Conservation (phyloP, 1,139 yeast species). For the Kazachstania sp. region DNA sequence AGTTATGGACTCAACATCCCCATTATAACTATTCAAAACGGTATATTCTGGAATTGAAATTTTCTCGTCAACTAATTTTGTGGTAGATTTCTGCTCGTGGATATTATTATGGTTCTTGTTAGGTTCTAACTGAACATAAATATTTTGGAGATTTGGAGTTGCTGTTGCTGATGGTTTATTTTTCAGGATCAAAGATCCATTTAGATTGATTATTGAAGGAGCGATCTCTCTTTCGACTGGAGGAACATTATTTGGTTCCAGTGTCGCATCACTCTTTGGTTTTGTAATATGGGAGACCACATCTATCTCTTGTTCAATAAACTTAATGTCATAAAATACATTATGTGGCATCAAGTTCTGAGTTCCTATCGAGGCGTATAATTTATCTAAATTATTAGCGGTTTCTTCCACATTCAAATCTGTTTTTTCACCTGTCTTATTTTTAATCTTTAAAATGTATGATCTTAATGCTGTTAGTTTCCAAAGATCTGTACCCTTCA, state of each 20-base stretch:
- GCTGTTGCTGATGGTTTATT: slow-evolving; percentile 42
- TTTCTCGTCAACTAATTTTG: background rate
- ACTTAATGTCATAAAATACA: slow-evolving; percentile 53
- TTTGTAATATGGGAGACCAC: background rate
- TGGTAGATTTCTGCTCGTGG: slow-evolving; percentile 1
- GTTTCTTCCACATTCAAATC: background rate
- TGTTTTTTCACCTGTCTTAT: slow-evolving; percentile 1
- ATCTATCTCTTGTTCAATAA: slow-evolving; percentile 8
- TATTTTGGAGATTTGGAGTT: slow-evolving; percentile 50
- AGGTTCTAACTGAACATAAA: slow-evolving; percentile 50
- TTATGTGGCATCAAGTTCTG: slow-evolving; percentile 49
- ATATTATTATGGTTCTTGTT: slow-evolving; percentile 10
- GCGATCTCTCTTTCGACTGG: background rate
- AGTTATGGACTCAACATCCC: slow-evolving; percentile 55
- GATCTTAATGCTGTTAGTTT: slow-evolving; percentile 63
- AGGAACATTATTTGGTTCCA: background rate
- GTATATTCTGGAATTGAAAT: slow-evolving; percentile 11
- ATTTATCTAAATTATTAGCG: slow-evolving; percentile 22
- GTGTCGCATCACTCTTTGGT: background rate
- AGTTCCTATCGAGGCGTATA: slow-evolving; percentile 16
- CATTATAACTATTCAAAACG: slow-evolving; percentile 50
- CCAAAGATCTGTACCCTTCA: slow-evolving; percentile 71
- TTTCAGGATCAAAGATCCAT: slow-evolving; percentile 31
- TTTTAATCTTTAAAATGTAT: slow-evolving; percentile 56
- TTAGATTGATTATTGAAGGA: slow-evolving; percentile 11